Percentiles rank a stretch among this genome's conserved stretches.
Conservation (phyloP, 805 yeast genomes). For the Yarrowia deformans region DNA sequence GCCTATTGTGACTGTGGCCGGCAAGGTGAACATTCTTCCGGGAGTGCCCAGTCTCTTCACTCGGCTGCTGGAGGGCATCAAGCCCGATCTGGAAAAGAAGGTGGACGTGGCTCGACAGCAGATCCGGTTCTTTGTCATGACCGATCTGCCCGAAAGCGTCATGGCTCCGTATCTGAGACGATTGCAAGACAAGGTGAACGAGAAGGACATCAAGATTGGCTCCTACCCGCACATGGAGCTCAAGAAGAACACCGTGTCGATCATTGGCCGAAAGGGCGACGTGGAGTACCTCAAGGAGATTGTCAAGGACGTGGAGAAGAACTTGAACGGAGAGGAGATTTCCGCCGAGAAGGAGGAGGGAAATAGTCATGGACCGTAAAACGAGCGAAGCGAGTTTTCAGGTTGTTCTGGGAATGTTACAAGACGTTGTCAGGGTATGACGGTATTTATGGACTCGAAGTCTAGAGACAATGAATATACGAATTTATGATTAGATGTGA, state of each 20-base stretch:
- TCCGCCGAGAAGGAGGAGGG: slow-evolving; percentile 62
- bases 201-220: slow-evolving; percentile 70
- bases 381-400: not conserved
- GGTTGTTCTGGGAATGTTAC: too few species aligned
- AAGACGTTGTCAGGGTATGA: too few species aligned
- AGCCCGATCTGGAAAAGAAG: slow-evolving; percentile 52
- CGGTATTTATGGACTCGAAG: not conserved
- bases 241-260: slow-evolving; percentile 72
- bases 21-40: slow-evolving; percentile 75
- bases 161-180: slow-evolving; percentile 69
- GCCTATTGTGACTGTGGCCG: slow-evolving; percentile 74
- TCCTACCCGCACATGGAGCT: slow-evolving; percentile 81
- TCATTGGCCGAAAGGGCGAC: slow-evolving; percentile 63
- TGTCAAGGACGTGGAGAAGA: slow-evolving; percentile 56
- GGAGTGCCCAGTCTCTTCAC: slow-evolving; percentile 83
- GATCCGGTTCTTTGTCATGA: slow-evolving; percentile 65
- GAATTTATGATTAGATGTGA: not conserved
- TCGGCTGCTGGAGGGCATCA: slow-evolving; percentile 57
- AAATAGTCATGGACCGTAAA: slow-evolving; percentile 1
- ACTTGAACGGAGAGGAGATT: slow-evolving; percentile 65
- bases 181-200: slow-evolving; percentile 57
- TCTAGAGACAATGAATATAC: not conserved
- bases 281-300: slow-evolving; percentile 54
- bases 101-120: slow-evolving; percentile 52
- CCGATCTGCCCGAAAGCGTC: slow-evolving; percentile 65